phyloP scores from a whole-genome alignment of 2,329 filamentous ascomycete genomes.

The Fusarium sp. region DNA sequence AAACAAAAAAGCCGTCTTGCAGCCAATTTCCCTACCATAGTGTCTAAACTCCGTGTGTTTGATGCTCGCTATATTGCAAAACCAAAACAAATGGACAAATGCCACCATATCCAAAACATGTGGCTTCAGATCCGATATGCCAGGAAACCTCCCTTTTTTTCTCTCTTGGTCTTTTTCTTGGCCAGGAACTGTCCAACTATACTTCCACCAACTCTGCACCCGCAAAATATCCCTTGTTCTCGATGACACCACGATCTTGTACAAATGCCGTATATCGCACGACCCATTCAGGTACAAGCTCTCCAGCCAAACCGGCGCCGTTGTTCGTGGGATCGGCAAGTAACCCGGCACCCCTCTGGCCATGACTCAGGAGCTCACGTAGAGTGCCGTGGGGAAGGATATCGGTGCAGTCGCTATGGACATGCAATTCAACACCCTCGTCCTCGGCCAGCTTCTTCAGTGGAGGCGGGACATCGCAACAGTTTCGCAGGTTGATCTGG shows the following conservation, averaged over 20 bases:
- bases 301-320: constrained; percentile 72
- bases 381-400: constrained; percentile 88
- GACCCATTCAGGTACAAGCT: constrained; percentile 91
- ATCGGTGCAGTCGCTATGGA: constrained; percentile 93
- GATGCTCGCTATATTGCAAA: constrained; percentile 50
- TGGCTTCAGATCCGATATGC: constrained; percentile 30
- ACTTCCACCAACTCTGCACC: constrained; percentile 73
- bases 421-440: constrained; percentile 85
- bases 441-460: constrained; percentile 86
- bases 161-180: constrained; percentile 2
- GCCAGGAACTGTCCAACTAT: constrained; percentile 28
- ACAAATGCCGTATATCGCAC: constrained; percentile 98
- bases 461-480: constrained; percentile 92
- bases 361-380: constrained; percentile 81
- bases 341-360: constrained; percentile 77
- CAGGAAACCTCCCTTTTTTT: constrained; percentile 11
- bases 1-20: constrained; percentile 40
- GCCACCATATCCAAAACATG: constrained; percentile 25
- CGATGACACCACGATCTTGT: constrained; percentile 91
- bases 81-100: constrained; percentile 37
- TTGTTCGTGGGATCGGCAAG: constrained; percentile 69
- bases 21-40: constrained; percentile 43
- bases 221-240: constrained; percentile 98
- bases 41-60: constrained; percentile 47
- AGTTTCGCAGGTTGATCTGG: constrained; percentile 96